These are phyloP conservation scores for Actinomucor elegans DNA, from an alignment of 371 early-diverging fungal genomes.

Conservation along the genomic window DNA sequence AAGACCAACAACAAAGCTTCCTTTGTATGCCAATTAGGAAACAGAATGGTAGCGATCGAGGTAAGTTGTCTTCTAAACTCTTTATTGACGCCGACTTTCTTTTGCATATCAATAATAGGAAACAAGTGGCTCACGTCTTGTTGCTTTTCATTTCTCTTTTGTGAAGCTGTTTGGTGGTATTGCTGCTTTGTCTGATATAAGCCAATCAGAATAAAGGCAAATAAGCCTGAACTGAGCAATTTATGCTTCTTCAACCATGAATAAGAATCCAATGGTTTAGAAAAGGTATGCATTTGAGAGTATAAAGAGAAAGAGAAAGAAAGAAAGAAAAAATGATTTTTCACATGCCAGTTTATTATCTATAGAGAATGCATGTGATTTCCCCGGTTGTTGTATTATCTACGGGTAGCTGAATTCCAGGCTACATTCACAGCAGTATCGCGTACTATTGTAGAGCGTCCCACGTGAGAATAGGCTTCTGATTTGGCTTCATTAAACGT, in stretches of 20 bases:
- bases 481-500: slow-evolving; percentile 81
- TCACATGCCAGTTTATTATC: neutral
- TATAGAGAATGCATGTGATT: slow-evolving; percentile 4
- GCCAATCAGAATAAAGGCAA: slow-evolving; percentile 1
- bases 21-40: slow-evolving; percentile 73
- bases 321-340: neutral
- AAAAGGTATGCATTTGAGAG: slow-evolving; percentile 12
- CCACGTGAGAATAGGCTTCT: slow-evolving; percentile 62
- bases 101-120: slow-evolving; percentile 26
- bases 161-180: slow-evolving; percentile 2
- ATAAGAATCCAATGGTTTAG: slow-evolving; percentile 12
- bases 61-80: slow-evolving; percentile 70
- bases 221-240: slow-evolving; percentile 9
- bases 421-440: slow-evolving; percentile 55
- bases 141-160: neutral
- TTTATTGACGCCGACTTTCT: slow-evolving; percentile 65
- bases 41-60: slow-evolving; percentile 69
- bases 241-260: slow-evolving; percentile 14
- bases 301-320: neutral
- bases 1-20: slow-evolving; percentile 77
- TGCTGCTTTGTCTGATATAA: slow-evolving; percentile 7
- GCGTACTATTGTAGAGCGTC: slow-evolving; percentile 51
- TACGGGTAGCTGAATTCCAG: slow-evolving; percentile 44
- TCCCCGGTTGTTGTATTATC: slow-evolving; percentile 11
- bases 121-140: slow-evolving; percentile 16